phyloP scores from a whole-genome alignment of 2,329 filamentous ascomycete species.

The Thyridium curvatum region DNA sequence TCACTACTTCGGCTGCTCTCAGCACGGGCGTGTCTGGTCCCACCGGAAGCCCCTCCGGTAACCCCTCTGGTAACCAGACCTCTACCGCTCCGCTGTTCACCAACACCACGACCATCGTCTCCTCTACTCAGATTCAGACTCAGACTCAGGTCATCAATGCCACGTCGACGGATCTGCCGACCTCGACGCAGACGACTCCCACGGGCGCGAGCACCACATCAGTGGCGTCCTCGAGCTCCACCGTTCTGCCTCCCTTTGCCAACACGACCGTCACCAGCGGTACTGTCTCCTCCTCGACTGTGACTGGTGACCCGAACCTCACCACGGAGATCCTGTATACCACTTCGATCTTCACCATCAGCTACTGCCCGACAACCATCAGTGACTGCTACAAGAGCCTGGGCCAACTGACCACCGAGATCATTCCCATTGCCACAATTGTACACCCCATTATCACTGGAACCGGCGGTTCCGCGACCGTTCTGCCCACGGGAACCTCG shows the following conservation, averaged over 20 bases:
- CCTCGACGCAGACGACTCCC: slow-evolving; percentile 3
- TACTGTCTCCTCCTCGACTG: slow-evolving; percentile 2
- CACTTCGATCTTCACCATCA: slow-evolving; percentile 2
- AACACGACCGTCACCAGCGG: slow-evolving; percentile 1
- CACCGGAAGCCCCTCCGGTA: too few species aligned
- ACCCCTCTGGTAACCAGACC: too few species aligned
- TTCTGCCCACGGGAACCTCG: too few species aligned
- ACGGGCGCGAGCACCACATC: slow-evolving; percentile 3
- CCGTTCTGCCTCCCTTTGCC: slow-evolving; percentile 1
- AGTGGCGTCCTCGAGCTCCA: slow-evolving; percentile 1
- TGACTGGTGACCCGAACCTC: slow-evolving; percentile 4
- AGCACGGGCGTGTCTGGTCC: too few species aligned
- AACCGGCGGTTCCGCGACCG: too few species aligned
- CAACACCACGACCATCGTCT: slow-evolving; percentile 2
- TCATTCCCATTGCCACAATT: background rate
- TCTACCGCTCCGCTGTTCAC: background rate
- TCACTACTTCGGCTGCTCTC: too few species aligned
- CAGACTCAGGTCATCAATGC: too few species aligned
- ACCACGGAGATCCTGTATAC: slow-evolving; percentile 3
- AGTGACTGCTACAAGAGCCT: background rate
- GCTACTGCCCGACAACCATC: slow-evolving; percentile 2
- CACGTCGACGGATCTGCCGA: slow-evolving; percentile 2
- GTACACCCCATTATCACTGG: too few species aligned
- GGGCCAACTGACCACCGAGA: background rate
- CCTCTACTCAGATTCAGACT: too few species aligned